Base-by-base conservation (phyloP, 441 rosid species). In the Adansonia gregorii region DNA sequence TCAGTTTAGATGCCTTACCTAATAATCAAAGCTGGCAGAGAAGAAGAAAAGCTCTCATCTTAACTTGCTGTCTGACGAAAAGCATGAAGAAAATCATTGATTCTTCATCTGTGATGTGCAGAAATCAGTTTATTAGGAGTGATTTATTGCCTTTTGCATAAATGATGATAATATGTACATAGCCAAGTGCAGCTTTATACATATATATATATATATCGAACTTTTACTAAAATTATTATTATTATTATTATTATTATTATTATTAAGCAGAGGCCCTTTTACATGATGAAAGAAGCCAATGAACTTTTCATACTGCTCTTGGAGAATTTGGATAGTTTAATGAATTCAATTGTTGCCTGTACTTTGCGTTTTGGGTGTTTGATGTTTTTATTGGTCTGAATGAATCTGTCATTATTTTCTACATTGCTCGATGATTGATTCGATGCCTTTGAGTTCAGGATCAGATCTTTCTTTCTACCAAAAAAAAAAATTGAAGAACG, bases 11-110 rank as follows among this genome's bases (percentile, higher is more conserved):
- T 27, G 43, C 45, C 14, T 8, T 61, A 61, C 43, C 17, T 0
- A 60, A 27, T 43, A 27, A 61, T 27, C 67, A 27, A 61, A 35
- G 43, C 45, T 14, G 67, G 67, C 10, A 63, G 17, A 31, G 67
- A 31, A 31, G 10, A 63, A 31, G 0, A 12, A 24, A 31, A 31
- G 19, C 3, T 6, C 39, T 10, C n/a, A 60, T 22, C 39, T 22
- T 24, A 60, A 24, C 39, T 60, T 60, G 65, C 39, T 60, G 2
- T 1, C 6, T 5, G n/a, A 22, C 15, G 39, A 60, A 14, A 14
- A 35, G 68, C 46, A 64, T 64, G 46, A 35, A 64, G 68, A 35
- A 35, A 64, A 35, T 64, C 20, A 64, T 35, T 41, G 46, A 35
- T 64, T 35, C 46, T 45, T 31, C 46, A 0, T 20, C 11, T 17